phyloP scores from a whole-genome alignment of 2,329 filamentous ascomycete genomes.

The Alternaria rosae region DNA sequence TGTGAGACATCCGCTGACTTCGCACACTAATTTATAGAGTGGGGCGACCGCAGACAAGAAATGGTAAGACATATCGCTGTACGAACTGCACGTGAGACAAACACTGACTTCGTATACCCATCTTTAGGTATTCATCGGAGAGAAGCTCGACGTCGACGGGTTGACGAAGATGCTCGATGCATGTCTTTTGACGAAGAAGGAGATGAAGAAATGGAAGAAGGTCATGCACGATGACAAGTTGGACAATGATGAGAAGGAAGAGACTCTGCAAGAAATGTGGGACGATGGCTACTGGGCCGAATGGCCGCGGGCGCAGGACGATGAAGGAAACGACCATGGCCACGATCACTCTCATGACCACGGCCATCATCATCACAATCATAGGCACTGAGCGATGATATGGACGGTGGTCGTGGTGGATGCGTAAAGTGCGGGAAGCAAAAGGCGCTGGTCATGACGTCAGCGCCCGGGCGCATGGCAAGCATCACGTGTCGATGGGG shows the following conservation, averaged over 20 bases:
- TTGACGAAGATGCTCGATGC: slow-evolving; percentile 64
- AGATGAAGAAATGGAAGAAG: slow-evolving; percentile 56
- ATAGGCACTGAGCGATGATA: not conserved
- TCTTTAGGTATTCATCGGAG: slow-evolving; percentile 69
- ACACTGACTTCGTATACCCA: not conserved
- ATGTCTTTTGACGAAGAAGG: slow-evolving; percentile 68
- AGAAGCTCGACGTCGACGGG: slow-evolving; percentile 63
- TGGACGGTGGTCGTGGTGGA: not conserved
- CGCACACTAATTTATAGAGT: slow-evolving; percentile 43
- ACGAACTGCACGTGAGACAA: not conserved
- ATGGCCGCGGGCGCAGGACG: slow-evolving; percentile 51
- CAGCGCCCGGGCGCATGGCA: too few relatives aligned
- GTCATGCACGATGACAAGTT: slow-evolving; percentile 44
- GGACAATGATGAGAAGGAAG: slow-evolving; percentile 52
- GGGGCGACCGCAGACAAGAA: slow-evolving; percentile 75
- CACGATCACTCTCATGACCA: slow-evolving; percentile 20
- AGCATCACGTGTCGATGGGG: too few relatives aligned
- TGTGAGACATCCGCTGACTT: not conserved
- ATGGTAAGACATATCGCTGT: slow-evolving; percentile 51
- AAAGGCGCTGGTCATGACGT: not conserved
- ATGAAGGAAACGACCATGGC: slow-evolving; percentile 35
- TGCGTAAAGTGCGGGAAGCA: not conserved
- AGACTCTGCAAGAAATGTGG: slow-evolving; percentile 60
- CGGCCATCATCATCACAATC: slow-evolving; percentile 2
- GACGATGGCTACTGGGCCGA: slow-evolving; percentile 67